Evolutionary conservation across 2,329 filamentous ascomycete genomes (phyloP), one percentile per base, ranked within the genome.

Genomic region (Calonectria hongkongensis): DNA sequence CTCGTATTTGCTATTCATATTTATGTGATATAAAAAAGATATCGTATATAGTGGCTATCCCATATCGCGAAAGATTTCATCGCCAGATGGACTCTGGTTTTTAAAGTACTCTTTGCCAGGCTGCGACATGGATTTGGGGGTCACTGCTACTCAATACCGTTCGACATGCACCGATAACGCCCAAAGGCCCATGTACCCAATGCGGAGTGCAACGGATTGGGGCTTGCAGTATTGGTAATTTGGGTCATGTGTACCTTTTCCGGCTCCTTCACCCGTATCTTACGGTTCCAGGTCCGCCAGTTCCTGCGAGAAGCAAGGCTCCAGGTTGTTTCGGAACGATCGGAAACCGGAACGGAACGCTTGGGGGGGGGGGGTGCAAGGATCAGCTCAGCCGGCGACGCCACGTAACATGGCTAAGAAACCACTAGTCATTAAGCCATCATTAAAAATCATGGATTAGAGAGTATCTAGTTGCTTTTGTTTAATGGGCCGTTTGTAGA

Each of bases 1-100:
- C 4, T 48, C 48, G 28, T 70, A 70, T 64, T 70, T 70, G 58
- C 58, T 65, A 18, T 70, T 33, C 67, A 70, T 70, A 39, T 58
- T 58, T 36, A 36, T 36, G 7, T 36, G 33, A 36, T 21, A 21
- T 21, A 36, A 9, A 36, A 36, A 36, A 36, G 33, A 10, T 36
- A 36, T 36, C 10, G 8, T 6, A 36, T 36, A 36, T 36, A 10
- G 12, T 36, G 12, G 10, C 33, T 36, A 36, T 3, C 12, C 10
- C 33, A 16, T 58, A 15, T 21, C 13, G 18, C 2, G 12, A 10
- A n/a, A 25, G 10, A 7, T n/a, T 21, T 21, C 21, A 21, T 21
- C 21, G 21, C 18, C 25, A 10, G 30, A n/a, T n/a, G 28, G 51
- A 36, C 15, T 21, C 9, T n/a, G 2, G 4, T 41, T 58, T 41